Base-by-base conservation (phyloP, 257 asterid genomes). In the Parsonsia alboflavescens region DNA sequence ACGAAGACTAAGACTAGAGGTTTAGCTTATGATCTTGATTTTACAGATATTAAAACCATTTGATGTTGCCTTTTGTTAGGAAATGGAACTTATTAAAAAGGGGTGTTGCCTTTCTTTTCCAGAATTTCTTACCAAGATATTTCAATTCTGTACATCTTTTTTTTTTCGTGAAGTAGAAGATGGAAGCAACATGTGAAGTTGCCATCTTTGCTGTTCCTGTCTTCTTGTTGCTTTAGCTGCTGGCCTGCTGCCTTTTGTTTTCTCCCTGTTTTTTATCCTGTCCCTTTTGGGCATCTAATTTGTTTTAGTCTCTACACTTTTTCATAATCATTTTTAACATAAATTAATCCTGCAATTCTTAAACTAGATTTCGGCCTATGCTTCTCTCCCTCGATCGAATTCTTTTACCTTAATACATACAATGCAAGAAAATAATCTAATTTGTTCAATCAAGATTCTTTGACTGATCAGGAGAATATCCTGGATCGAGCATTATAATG, bases 361-460 rank as follows among this genome's bases (percentile, higher is more conserved):
- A 21, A 11, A 59, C 21, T 26, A 11, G 9, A 11, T 59, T 59
- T 59, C 11, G 1, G 59, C 9, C 19, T 68, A 24, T 24, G 41
- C 41, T 68, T 17, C 33, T 67, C 71, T 67, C 26, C 4, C 46
- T 46, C 50, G 13, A 46, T 19, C 24, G 24, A 57, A 30, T 68
- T 36, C 2, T 36, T 1, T 41, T 3, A 10, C 0, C 56, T 44
- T 44, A 22, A 44, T 16, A 5, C 11, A 28, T 30, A 33, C 39
- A 65, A 21, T 70, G 19, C 21, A 62, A 36, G 8, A 74, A 24
- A 50, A 67, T 65, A 28, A 76, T 17, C 36, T 46, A 30, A 58
- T n/a, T 7, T 10, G 59, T 58, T 42, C 52, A 76, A 85, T 42
- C 52, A 76, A 85, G 76, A 82, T 85, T 82, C 83, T 77, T 80